Evolutionary conservation across 2,329 filamentous ascomycete genomes (phyloP).

Genomic region (Fusarium sp.): DNA sequence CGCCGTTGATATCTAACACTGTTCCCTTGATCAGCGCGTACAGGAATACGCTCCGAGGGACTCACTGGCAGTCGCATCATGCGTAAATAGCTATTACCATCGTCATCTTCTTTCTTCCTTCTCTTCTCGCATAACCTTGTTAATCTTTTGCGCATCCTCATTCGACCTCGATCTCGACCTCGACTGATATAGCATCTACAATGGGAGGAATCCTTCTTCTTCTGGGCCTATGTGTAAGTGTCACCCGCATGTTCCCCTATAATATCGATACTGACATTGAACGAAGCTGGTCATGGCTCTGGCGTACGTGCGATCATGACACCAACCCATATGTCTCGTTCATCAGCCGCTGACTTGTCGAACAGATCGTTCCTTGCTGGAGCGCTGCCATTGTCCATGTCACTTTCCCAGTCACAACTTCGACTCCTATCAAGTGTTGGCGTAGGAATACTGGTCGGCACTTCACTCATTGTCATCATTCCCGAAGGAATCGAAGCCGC

Average conservation of each 20-base stretch:
- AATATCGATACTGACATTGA: conserved; percentile 38
- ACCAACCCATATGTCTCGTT: conserved; percentile 22
- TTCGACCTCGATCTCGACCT: not conserved
- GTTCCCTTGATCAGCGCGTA: conserved; percentile 17
- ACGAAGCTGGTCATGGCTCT: conserved; percentile 67
- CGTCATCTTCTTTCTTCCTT: conserved; percentile 10
- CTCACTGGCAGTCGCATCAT: conserved; percentile 32
- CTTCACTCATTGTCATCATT: conserved; percentile 95
- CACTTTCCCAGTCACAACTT: conserved; percentile 85
- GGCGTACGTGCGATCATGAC: conserved; percentile 58
- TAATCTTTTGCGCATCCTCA: conserved; percentile 21
- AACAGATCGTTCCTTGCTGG: conserved; percentile 91
- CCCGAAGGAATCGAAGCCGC: conserved; percentile 95
- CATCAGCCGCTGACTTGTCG: conserved; percentile 36
- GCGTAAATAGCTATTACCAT: conserved; percentile 38
- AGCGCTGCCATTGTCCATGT: conserved; percentile 88
- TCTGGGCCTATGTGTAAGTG: conserved; percentile 56
- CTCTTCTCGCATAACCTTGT: conserved; percentile 10
- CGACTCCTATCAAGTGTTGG: conserved; percentile 92
- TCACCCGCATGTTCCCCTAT: not conserved
- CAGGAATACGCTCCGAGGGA: not conserved
- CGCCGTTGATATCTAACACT: conserved; percentile 7
- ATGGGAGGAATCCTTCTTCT: conserved; percentile 57
- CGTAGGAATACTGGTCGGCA: conserved; percentile 93
- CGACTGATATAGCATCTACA: conserved; percentile 36